Evolutionary conservation across 2,329 filamentous ascomycete species (phyloP).

Genomic region (Botrytis aclada): DNA sequence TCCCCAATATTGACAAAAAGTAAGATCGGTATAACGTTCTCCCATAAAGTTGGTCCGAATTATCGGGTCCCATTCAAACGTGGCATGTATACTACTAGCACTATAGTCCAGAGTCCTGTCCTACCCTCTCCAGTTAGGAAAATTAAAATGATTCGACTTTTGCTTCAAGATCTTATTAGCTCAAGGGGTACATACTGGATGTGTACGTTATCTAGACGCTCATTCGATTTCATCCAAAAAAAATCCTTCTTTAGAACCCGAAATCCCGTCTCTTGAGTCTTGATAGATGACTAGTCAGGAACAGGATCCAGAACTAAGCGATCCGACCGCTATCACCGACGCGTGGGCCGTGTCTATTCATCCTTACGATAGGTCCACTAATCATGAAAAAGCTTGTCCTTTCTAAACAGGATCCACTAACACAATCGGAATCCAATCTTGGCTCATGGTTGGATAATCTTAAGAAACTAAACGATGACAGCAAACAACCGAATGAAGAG

Average conservation of each 20-base stretch:
- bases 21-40: not conserved
- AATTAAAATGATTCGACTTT: not conserved
- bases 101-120: not conserved
- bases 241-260: not conserved
- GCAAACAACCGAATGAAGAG: not conserved
- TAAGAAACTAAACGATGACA: not conserved
- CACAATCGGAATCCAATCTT: not conserved
- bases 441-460: not conserved
- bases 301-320: not conserved
- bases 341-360: not conserved
- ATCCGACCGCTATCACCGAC: not conserved
- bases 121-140: not conserved
- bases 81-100: not conserved
- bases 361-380: not conserved
- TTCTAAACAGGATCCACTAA: not conserved
- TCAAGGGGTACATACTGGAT: not conserved
- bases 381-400: not conserved
- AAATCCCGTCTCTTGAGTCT: not conserved
- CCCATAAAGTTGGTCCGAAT: not conserved
- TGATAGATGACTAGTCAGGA: constrained; percentile 4
- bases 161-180: not conserved
- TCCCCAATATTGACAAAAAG: constrained; percentile 1
- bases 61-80: not conserved
- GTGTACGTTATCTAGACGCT: not conserved
- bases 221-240: not conserved